Evolutionary conservation across 1,139 yeast species (phyloP).

Genomic region (Spathaspora sp.): DNA sequence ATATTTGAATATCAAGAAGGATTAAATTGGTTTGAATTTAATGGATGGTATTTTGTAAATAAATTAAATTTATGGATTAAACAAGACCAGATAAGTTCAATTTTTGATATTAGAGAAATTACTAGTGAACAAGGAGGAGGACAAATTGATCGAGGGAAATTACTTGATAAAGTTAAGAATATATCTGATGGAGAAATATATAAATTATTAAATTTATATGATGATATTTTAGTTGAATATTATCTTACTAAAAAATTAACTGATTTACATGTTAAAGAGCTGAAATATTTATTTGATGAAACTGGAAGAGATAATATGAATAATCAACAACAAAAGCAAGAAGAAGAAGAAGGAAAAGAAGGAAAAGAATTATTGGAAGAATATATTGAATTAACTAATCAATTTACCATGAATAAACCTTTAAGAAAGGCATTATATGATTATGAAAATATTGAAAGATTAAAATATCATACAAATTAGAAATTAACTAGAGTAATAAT

Average conservation of each 20-base stretch:
- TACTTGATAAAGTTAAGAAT: constrained; percentile 16
- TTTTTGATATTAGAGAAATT: constrained; percentile 7
- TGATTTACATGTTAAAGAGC: constrained; percentile 33
- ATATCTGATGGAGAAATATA: constrained; percentile 23
- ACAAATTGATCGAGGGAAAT: constrained; percentile 18
- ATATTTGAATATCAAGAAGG: constrained; percentile 32
- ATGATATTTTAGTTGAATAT: constrained; percentile 34
- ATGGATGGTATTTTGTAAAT: constrained; percentile 25
- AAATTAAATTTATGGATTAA: constrained; percentile 33
- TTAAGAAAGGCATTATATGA: constrained; percentile 29
- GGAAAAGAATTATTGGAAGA: constrained; percentile 14
- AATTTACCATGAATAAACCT: constrained; percentile 26
- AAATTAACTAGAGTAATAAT: background rate
- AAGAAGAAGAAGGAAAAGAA: no score
- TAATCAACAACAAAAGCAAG: no score
- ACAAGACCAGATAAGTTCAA: constrained; percentile 13
- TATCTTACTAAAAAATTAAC: constrained; percentile 30
- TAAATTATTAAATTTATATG: constrained; percentile 25
- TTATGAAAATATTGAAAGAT: constrained; percentile 24
- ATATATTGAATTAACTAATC: constrained; percentile 19
- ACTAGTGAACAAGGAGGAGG: constrained; percentile 4
- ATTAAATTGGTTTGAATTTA: constrained; percentile 19
- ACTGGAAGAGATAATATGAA: constrained; percentile 19
- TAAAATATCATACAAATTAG: constrained; percentile 9
- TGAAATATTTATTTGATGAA: constrained; percentile 18